Percentiles rank a stretch among this genome's conserved stretches.
These are phyloP conservation scores for Fonsecaea multimorphosa DNA, from an alignment of 2,329 filamentous ascomycete species.

Conservation along the genomic window DNA sequence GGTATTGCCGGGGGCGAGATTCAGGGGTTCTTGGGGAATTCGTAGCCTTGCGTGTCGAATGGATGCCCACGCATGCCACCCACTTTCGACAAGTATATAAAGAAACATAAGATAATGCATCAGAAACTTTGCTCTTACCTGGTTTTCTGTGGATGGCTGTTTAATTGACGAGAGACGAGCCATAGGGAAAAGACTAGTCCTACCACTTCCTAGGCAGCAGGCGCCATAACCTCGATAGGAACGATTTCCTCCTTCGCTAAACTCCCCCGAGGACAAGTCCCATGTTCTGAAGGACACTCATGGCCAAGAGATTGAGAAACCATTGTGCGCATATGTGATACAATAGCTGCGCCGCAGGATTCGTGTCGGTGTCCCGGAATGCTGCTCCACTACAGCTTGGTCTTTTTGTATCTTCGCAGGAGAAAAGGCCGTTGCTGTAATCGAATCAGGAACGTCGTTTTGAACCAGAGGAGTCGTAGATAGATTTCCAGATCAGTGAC, in stretches of 20 bases:
- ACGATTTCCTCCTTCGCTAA: neutral
- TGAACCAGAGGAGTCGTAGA: neutral
- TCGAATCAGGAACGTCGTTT: too few relatives aligned
- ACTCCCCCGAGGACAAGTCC: neutral
- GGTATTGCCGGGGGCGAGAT: neutral
- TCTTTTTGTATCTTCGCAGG: too few relatives aligned
- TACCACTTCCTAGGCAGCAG: neutral
- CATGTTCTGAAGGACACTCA: too few relatives aligned
- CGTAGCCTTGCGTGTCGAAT: conserved; percentile 11
- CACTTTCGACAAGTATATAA: neutral
- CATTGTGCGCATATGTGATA: too few relatives aligned
- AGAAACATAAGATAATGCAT: neutral
- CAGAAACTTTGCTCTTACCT: neutral
- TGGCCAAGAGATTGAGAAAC: neutral
- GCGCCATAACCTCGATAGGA: neutral
- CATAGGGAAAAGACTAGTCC: neutral
- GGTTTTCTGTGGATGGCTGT: neutral
- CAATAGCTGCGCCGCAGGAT: too few relatives aligned
- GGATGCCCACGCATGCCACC: neutral
- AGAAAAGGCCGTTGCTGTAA: too few relatives aligned
- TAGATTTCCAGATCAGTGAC: neutral
- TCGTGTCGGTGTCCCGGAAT: too few relatives aligned
- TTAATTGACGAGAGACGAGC: neutral
- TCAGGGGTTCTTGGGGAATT: conserved; percentile 5
- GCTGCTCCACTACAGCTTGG: too few relatives aligned